Conservation (phyloP, 495 filamentous ascomycete genomes). For the Massariosphaeria phaeospora region DNA sequence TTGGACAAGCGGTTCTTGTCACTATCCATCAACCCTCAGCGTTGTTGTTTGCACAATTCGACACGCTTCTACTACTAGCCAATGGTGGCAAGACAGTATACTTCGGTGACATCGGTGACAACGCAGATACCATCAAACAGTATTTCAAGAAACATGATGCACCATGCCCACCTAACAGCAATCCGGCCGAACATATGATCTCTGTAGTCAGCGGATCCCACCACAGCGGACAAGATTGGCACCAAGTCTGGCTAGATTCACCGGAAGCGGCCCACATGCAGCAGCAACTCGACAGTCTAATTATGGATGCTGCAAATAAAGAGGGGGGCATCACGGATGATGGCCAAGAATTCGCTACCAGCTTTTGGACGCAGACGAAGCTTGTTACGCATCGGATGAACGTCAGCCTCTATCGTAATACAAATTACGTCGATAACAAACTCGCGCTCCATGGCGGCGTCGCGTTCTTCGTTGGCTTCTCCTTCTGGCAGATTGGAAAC, state of each 20-base stretch:
- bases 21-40: slow-evolving; percentile 29
- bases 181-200: slow-evolving; percentile 57
- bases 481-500: slow-evolving; percentile 39
- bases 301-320: slow-evolving; percentile 6
- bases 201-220: slow-evolving; percentile 45
- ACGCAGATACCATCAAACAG: slow-evolving; percentile 14
- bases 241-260: slow-evolving; percentile 45
- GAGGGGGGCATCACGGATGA: neutral
- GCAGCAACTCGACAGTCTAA: slow-evolving; percentile 14
- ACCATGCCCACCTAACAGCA: slow-evolving; percentile 47
- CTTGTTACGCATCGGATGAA: slow-evolving; percentile 39
- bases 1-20: slow-evolving; percentile 24
- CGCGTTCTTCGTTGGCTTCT: slow-evolving; percentile 55
- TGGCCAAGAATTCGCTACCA: slow-evolving; percentile 46
- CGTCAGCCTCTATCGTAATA: slow-evolving; percentile 33
- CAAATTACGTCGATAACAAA: slow-evolving; percentile 47
- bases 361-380: slow-evolving; percentile 37
- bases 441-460: slow-evolving; percentile 40
- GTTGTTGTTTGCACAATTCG: slow-evolving; percentile 49
- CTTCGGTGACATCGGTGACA: slow-evolving; percentile 45
- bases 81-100: slow-evolving; percentile 53
- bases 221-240: slow-evolving; percentile 44
- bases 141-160: slow-evolving; percentile 54
- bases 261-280: slow-evolving; percentile 23
- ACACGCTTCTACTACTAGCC: slow-evolving; percentile 49